These are phyloP conservation scores for Aspergillus puulaauensis DNA, from an alignment of 2,329 filamentous ascomycete species.

Conservation along the genomic window DNA sequence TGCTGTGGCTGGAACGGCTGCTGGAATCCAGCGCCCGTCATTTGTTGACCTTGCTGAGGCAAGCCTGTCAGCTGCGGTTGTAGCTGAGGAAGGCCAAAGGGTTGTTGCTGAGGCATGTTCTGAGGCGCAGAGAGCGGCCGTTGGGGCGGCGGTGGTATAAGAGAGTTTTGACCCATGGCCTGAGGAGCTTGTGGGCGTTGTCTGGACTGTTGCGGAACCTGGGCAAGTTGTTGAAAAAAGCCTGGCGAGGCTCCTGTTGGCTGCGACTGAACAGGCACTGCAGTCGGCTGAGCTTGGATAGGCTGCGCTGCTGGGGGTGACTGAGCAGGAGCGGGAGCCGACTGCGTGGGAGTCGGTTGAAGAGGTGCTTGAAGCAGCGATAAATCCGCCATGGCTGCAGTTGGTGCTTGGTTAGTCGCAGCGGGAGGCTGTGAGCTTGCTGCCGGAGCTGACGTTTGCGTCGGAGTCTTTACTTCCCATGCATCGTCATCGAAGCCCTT, in stretches of 20 bases:
- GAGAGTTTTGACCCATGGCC: slow-evolving; percentile 57
- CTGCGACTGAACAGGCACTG: slow-evolving; percentile 41
- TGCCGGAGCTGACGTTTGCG: slow-evolving; percentile 48
- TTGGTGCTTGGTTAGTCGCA: slow-evolving; percentile 37
- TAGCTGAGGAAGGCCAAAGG: slow-evolving; percentile 69
- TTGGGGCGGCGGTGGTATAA: slow-evolving; percentile 75
- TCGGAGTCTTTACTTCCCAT: slow-evolving; percentile 89
- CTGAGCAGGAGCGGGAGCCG: slow-evolving; percentile 48
- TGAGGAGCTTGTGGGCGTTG: slow-evolving; percentile 73
- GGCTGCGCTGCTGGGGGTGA: slow-evolving; percentile 42
- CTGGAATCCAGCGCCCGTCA: slow-evolving; percentile 67
- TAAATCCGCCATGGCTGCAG: slow-evolving; percentile 69
- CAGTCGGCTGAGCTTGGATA: slow-evolving; percentile 40
- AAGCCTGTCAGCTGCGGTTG: slow-evolving; percentile 82
- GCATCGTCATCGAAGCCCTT: slow-evolving; percentile 92
- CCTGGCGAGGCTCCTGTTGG: slow-evolving; percentile 48
- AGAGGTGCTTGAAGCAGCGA: slow-evolving; percentile 63
- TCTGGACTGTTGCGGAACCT: slow-evolving; percentile 45
- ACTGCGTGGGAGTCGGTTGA: slow-evolving; percentile 51
- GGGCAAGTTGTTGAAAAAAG: slow-evolving; percentile 52
- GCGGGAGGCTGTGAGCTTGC: slow-evolving; percentile 23
- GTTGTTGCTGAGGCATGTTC: slow-evolving; percentile 69
- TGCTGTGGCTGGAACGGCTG: slow-evolving; percentile 60
- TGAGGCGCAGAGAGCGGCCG: slow-evolving; percentile 86
- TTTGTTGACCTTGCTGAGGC: slow-evolving; percentile 54